These are phyloP conservation scores for Hypoxylon sp. DNA, from an alignment of 2,329 filamentous ascomycete genomes.

Conservation along the genomic window DNA sequence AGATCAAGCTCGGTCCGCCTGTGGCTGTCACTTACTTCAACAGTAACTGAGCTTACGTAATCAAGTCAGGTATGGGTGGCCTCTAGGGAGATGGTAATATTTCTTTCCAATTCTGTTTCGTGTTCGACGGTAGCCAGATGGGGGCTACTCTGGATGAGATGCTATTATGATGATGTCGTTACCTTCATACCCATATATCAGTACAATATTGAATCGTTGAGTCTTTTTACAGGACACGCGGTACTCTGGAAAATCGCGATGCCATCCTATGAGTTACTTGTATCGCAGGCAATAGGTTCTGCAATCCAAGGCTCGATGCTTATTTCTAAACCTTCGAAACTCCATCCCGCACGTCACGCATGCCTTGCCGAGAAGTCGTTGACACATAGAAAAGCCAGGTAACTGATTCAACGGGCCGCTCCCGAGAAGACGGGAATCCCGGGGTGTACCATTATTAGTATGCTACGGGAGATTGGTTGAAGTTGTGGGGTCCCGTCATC, in stretches of 20 bases:
- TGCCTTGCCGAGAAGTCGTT: slow-evolving; percentile 2
- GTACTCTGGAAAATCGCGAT: slow-evolving; percentile 1
- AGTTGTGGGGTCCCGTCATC: slow-evolving; percentile 28
- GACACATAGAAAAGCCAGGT: slow-evolving; percentile 14
- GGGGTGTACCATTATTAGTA: slow-evolving; percentile 10
- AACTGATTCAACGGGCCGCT: slow-evolving; percentile 20
- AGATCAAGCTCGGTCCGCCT: slow-evolving; percentile 52
- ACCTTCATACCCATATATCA: slow-evolving; percentile 17
- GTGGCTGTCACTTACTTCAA: slow-evolving; percentile 59
- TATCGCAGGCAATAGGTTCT: slow-evolving; percentile 10
- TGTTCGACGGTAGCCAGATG: background rate
- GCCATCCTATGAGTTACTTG: slow-evolving; percentile 8
- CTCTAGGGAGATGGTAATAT: background rate
- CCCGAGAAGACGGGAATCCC: slow-evolving; percentile 20
- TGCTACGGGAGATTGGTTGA: slow-evolving; percentile 2
- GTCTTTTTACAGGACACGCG: slow-evolving; percentile 1
- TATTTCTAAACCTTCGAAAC: slow-evolving; percentile 8
- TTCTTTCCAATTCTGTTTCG: background rate
- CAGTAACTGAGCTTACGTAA: slow-evolving; percentile 45
- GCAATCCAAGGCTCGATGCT: slow-evolving; percentile 18
- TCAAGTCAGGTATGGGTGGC: background rate
- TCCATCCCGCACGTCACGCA: slow-evolving; percentile 2
- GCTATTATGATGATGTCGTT: slow-evolving; percentile 14
- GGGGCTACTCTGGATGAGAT: background rate
- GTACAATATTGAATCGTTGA: slow-evolving; percentile 15